Percentiles rank a stretch among this genome's conserved stretches.
phyloP scores from a whole-genome alignment of 1,284 basidiomycete species.

The Xerocomus cyaneibrunnescens region DNA sequence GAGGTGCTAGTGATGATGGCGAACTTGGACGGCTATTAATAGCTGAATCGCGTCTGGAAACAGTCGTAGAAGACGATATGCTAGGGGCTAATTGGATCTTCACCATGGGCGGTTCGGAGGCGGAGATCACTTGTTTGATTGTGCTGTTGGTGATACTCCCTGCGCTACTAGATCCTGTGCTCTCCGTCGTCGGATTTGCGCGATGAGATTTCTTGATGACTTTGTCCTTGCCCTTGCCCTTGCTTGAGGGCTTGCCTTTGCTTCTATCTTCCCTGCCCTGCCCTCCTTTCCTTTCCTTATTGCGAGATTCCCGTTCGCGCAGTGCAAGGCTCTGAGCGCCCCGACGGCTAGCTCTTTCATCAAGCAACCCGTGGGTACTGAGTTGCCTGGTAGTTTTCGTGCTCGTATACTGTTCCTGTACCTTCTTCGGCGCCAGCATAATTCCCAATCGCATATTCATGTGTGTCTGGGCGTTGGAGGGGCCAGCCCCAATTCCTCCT shows the following conservation, averaged over 20 bases:
- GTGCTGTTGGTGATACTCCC: slow-evolving; percentile 25
- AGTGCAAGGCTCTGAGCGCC: slow-evolving; percentile 11
- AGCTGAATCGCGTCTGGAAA: slow-evolving; percentile 9
- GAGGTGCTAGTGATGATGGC: slow-evolving; percentile 13
- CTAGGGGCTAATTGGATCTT: slow-evolving; percentile 22
- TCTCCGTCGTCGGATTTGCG: slow-evolving; percentile 19
- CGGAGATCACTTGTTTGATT: slow-evolving; percentile 10
- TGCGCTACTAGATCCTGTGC: slow-evolving; percentile 35
- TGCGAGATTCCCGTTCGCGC: slow-evolving; percentile 17
- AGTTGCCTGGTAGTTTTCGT: slow-evolving; percentile 72
- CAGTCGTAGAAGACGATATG: slow-evolving; percentile 19
- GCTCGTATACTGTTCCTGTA: slow-evolving; percentile 74
- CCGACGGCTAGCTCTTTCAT: slow-evolving; percentile 29
- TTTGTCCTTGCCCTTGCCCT: slow-evolving; percentile 28
- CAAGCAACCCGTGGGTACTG: slow-evolving; percentile 63
- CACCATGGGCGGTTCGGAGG: slow-evolving; percentile 6
- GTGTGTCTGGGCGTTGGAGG: slow-evolving; percentile 28
- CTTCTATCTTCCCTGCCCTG: slow-evolving; percentile 20
- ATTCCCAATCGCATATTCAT: slow-evolving; percentile 50
- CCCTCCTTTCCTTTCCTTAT: slow-evolving; percentile 20
- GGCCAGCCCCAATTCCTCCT: slow-evolving; percentile 3
- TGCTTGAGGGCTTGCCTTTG: slow-evolving; percentile 24
- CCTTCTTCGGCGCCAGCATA: slow-evolving; percentile 65
- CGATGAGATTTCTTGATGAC: slow-evolving; percentile 17
- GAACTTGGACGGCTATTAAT: slow-evolving; percentile 29